Base-by-base conservation (phyloP, 1,284 basidiomycete genomes). In the Ustilago bromivora region DNA sequence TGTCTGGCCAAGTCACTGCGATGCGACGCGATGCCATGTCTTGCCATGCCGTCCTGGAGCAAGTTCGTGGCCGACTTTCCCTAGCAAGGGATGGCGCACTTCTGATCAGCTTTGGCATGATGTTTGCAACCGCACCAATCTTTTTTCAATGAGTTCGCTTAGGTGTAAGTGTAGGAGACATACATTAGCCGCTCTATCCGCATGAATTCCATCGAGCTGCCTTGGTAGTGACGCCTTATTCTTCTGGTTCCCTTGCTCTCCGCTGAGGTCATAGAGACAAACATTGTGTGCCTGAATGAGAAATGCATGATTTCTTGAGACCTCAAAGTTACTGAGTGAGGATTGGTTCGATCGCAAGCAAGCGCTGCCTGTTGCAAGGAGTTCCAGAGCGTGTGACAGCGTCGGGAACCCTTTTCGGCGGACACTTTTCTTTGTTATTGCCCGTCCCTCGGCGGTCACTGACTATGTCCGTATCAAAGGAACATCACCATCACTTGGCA, bases 61-160 rank as follows among this genome's bases (percentile, higher is more conserved):
- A 52, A 15, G 34, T 4, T 54, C 52, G 15, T 54, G 17, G 49
- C 35, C 11, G 6, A 15, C 19, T 54, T 54, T 46, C 46, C 23
- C 46, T 59, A 19, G 57, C 57, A 52, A 60, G 58, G 47, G 58
- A 49, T 60, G 58, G 49, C 36, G 58, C 49, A 60, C 5, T 8
- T 31, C 10, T 51, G 28, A 31, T 51, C 31, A 51, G 49, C 49
- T 31, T 51, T 51, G 49, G 49, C 49, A 51, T 51, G 49, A 19
- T 28, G n/a, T 5, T 51, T 51, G 49, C 49, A 51, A 31, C 49
- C 49, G 34, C 49, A 32, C 28, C 23, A 51, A 7, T 51, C 7
- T 7, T 19, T 7, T 19, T 15, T 46, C 19, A 13, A 46, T 46
- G 43, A 46, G 43, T 46, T 46, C 43, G 43, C 43, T 46, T 46